These are phyloP conservation scores for Ganoderma meredithae DNA, from an alignment of 1,284 basidiomycete species.

Conservation along the genomic window DNA sequence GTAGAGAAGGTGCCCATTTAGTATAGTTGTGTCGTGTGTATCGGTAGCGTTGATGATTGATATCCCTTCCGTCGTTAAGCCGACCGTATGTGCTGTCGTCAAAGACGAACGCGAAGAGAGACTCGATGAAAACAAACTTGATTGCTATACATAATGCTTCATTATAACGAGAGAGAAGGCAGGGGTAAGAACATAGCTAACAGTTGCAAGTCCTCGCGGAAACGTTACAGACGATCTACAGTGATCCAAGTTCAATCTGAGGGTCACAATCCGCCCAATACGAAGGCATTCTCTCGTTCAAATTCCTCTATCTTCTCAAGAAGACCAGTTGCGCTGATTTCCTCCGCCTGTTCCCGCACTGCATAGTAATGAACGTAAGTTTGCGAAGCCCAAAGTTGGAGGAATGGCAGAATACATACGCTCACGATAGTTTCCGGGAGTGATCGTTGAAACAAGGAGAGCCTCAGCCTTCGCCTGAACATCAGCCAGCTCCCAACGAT, in stretches of 20 bases:
- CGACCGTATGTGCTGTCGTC: background rate
- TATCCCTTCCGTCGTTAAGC: background rate
- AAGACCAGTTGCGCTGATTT: conserved; percentile 9
- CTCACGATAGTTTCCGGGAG: conserved; percentile 19
- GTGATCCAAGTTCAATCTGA: no score
- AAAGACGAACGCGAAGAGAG: background rate
- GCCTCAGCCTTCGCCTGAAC: conserved; percentile 19
- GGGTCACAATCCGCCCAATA: background rate
- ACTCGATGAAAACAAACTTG: no score
- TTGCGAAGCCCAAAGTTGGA: background rate
- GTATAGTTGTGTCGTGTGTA: background rate
- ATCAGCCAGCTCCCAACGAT: conserved; percentile 25
- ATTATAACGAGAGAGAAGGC: background rate
- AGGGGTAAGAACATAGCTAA: background rate
- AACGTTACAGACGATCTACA: background rate
- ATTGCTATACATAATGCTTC: background rate
- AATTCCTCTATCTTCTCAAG: conserved; percentile 21
- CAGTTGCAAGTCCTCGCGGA: background rate
- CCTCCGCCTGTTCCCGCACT: conserved; percentile 21
- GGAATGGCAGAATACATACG: conserved; percentile 11
- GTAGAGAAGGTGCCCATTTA: background rate
- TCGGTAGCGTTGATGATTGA: background rate
- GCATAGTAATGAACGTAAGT: background rate
- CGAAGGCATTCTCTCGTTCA: conserved; percentile 17
- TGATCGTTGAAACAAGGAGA: conserved; percentile 23